Evolutionary conservation across 116 monocot genomes (phyloP).

Genomic region (Thalassia testudinum): DNA sequence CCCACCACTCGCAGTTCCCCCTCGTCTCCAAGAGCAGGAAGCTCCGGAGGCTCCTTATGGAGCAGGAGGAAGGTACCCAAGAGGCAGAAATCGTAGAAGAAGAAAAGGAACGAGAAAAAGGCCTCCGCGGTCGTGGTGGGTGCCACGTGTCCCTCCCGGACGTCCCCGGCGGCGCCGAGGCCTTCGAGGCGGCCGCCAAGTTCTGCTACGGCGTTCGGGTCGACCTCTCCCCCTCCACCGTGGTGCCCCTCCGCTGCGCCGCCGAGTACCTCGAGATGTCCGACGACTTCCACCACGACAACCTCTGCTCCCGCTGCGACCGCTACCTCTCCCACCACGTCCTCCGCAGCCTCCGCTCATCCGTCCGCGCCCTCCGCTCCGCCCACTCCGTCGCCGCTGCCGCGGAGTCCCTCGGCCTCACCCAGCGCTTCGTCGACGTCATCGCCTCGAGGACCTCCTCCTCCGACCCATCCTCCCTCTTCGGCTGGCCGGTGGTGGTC

Average conservation of each 20-base stretch:
- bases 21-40: constrained; percentile 82
- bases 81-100: constrained; percentile 40
- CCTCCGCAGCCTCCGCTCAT: constrained; percentile 35
- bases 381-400: constrained; percentile 58
- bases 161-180: constrained; percentile 65
- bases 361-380: constrained; percentile 58
- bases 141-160: constrained; percentile 39
- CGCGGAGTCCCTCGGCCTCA: constrained; percentile 65
- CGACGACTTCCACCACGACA: constrained; percentile 51
- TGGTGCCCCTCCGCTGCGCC: constrained; percentile 65
- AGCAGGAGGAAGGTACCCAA: constrained; percentile 9
- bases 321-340: constrained; percentile 57
- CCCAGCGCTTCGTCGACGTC: constrained; percentile 49
- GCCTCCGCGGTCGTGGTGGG: constrained; percentile 25
- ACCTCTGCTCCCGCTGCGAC: constrained; percentile 52
- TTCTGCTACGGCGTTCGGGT: constrained; percentile 92
- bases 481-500: constrained; percentile 51
- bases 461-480: constrained; percentile 25
- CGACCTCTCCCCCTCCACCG: constrained; percentile 52
- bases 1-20: constrained; percentile 37
- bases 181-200: constrained; percentile 82
- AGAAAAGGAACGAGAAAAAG: constrained; percentile 26
- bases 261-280: constrained; percentile 92
- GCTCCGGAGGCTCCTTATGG: constrained; percentile 45
- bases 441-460: constrained; percentile 33